Evolutionary conservation across 1,284 basidiomycete species (phyloP), one percentile per base, ranked within the genome.

Genomic region (Moesziomyces sp.): DNA sequence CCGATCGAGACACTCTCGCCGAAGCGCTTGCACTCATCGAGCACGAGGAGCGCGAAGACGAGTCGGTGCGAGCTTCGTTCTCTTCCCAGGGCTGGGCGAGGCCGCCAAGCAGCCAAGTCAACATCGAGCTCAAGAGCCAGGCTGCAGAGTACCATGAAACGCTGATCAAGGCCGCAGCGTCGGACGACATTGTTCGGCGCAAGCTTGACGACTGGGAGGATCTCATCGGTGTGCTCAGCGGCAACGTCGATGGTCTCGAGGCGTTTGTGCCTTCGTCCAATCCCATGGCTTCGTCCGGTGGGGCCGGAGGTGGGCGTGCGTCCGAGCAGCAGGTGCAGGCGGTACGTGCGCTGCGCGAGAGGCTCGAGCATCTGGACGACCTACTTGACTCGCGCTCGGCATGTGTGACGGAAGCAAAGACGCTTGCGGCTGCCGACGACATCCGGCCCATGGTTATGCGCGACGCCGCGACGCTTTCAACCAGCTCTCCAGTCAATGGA

Each of bases 21-120:
- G 82, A 97, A 92, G 90, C 93, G 0, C 88, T 94, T 86, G 93
- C 94, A 77, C 89, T 94, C 14, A 86, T 98, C 11, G 93, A 96
- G 77, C 89, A 89, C 56, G 95, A 98, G 85, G 92, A 92, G 19
- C 91, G 90, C 5, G 93, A 95, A 82, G 93, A 97, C 78, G 93
- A 93, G 48, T 76, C 81, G 21, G 79, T 86, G n/a, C 75, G 86
- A 0, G 72, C 85, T 84, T 87, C 47, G 85, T 90, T 62, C 87
- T 89, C 58, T 86, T 87, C 69, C 86, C 88, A 30, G 43, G 62
- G 81, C 83, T 66, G 82, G 74, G 67, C 56, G 16, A 42, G 71
- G 26, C 65, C 62, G 19, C n/a, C 88, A 87, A 54, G 91, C 95
- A 52, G 85, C 85, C 19, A 88, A 91, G 62, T 86, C 3, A 74